phyloP scores from a whole-genome alignment of 306 rosid species.

The Rosa chinensis region DNA sequence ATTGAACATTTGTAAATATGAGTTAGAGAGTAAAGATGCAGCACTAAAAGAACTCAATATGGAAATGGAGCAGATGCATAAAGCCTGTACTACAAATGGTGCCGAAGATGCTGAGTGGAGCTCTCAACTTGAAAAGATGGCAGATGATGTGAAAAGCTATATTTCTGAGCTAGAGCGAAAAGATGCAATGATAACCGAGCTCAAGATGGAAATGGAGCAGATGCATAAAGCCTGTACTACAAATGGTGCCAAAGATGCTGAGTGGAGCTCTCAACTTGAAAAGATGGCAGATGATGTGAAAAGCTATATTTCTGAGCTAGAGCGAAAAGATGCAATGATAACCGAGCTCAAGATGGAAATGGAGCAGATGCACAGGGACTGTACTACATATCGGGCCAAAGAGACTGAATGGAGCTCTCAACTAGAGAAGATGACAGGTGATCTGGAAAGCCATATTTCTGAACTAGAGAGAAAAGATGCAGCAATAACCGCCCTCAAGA shows the following conservation, averaged over 20 bases:
- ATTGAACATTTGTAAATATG: conserved; percentile 12
- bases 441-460: not conserved
- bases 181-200: conserved; percentile 13
- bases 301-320: not conserved
- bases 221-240: not conserved
- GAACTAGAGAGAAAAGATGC: conserved; percentile 25
- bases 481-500: conserved; percentile 36
- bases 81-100: not conserved
- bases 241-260: not conserved
- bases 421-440: not conserved
- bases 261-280: not conserved
- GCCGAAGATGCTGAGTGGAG: conserved; percentile 10
- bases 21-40: conserved; percentile 22
- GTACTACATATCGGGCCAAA: not conserved
- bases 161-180: conserved; percentile 13
- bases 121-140: conserved; percentile 19
- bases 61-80: conserved; percentile 17
- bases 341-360: conserved; percentile 44
- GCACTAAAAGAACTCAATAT: conserved; percentile 13
- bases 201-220: conserved; percentile 21
- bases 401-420: not conserved
- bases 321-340: conserved; percentile 26
- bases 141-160: conserved; percentile 8
- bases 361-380: conserved; percentile 26
- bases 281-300: not conserved